Conservation (phyloP, 257 asterid species). For the Rubia yunnanensis region DNA sequence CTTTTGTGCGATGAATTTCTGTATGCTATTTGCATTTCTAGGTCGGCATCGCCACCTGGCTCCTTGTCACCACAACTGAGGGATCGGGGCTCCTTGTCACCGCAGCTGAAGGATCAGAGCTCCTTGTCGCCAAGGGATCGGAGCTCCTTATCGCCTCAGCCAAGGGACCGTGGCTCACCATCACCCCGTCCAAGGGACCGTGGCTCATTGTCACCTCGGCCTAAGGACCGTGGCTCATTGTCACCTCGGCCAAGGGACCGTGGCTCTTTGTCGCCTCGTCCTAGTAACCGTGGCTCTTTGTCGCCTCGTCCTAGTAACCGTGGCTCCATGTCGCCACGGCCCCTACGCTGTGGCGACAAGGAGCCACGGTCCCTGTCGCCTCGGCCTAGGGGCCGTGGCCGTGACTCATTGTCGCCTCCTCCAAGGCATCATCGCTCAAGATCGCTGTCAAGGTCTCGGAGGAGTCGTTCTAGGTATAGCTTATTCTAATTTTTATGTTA, state of each 20-base stretch:
- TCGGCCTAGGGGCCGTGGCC: no score
- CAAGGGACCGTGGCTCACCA: conserved; percentile 1
- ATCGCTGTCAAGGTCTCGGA: conserved; percentile 18
- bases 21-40: neutral
- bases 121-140: conserved; percentile 8
- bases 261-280: neutral
- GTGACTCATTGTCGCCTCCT: conserved; percentile 11
- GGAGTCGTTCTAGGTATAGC: conserved; percentile 26
- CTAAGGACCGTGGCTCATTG: conserved; percentile 6
- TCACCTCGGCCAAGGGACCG: conserved; percentile 14
- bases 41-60: conserved; percentile 25
- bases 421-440: conserved; percentile 21
- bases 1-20: neutral
- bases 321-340: no score
- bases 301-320: no score
- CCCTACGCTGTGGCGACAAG: no score
- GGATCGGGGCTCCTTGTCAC: neutral
- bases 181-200: conserved; percentile 14
- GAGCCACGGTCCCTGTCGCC: no score
- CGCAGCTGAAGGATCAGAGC: neutral
- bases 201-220: neutral
- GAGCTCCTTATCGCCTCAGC: neutral
- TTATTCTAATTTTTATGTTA: neutral
- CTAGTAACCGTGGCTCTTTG: neutral
- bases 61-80: neutral